These are phyloP conservation scores for Leccinum ochraceum DNA, from an alignment of 768 basidiomycete species.

Conservation along the genomic window DNA sequence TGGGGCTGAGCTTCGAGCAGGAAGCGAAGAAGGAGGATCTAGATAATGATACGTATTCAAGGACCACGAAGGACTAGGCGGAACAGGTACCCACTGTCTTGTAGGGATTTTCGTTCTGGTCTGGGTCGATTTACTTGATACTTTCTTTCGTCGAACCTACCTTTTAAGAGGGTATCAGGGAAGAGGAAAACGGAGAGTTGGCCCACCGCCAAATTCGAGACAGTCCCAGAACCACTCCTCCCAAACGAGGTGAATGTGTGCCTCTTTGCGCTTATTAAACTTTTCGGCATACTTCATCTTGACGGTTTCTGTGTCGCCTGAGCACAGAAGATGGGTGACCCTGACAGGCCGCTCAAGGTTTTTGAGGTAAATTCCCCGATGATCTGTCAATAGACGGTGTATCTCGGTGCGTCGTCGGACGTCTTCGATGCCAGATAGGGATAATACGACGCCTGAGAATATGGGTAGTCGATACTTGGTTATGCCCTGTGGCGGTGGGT, in stretches of 20 bases:
- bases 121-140: conserved; percentile 63
- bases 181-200: neutral
- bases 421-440: conserved; percentile 75
- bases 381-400: conserved; percentile 53
- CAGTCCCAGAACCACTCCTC: conserved; percentile 99
- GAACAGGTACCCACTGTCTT: conserved; percentile 20
- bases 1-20: conserved; percentile 16
- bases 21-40: conserved; percentile 17
- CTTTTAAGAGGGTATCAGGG: conserved; percentile 32
- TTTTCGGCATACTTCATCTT: conserved; percentile 81
- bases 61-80: neutral
- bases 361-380: conserved; percentile 73
- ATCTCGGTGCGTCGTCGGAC: conserved; percentile 61
- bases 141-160: conserved; percentile 60
- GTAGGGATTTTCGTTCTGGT: conserved; percentile 50
- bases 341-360: conserved; percentile 74
- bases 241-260: conserved; percentile 80
- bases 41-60: neutral
- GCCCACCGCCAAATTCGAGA: conserved; percentile 66
- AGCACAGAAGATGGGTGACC: conserved; percentile 85
- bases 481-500: conserved; percentile 47
- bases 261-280: conserved; percentile 69
- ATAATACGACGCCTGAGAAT: conserved; percentile 70
- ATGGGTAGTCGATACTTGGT: conserved; percentile 63
- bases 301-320: conserved; percentile 61